These are phyloP conservation scores for Macrolepiota dolichaula DNA, from an alignment of 768 basidiomycete genomes.

Conservation along the genomic window DNA sequence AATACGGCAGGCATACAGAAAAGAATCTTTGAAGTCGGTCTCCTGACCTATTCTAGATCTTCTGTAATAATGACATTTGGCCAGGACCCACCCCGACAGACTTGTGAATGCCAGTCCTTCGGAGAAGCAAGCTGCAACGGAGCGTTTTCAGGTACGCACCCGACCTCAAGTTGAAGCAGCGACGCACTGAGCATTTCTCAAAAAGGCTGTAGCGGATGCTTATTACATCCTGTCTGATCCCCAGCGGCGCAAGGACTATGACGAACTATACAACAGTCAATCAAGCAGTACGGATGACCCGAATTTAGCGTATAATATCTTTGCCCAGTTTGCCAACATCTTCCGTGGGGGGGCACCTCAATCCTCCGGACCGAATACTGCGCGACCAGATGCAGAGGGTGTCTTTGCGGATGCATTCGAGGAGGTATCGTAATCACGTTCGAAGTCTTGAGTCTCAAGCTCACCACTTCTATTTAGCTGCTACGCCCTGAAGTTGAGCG, in stretches of 20 bases:
- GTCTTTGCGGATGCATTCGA: constrained; percentile 92
- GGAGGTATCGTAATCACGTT: constrained; percentile 53
- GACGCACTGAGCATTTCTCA: background rate
- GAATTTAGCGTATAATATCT: constrained; percentile 69
- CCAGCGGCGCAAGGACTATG: constrained; percentile 69
- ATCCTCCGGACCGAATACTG: constrained; percentile 23
- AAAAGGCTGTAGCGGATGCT: constrained; percentile 84
- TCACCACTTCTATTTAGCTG: constrained; percentile 37
- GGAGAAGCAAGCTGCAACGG: constrained; percentile 77
- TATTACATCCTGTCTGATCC: constrained; percentile 91
- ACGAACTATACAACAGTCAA: constrained; percentile 57
- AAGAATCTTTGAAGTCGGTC: constrained; percentile 67
- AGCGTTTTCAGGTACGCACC: constrained; percentile 71
- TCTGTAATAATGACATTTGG: constrained; percentile 16
- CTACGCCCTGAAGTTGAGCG: constrained; percentile 80
- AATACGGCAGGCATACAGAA: constrained; percentile 74
- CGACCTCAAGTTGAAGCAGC: background rate
- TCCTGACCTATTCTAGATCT: background rate
- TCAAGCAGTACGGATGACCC: constrained; percentile 60
- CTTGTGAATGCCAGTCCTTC: constrained; percentile 62
- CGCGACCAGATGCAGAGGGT: constrained; percentile 71
- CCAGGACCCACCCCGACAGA: constrained; percentile 87
- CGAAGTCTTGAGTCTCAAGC: background rate
- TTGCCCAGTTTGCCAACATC: constrained; percentile 69
- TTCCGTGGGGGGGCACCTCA: constrained; percentile 49